Percentiles rank a stretch among this genome's conserved stretches.
These are phyloP conservation scores for Plasmodium falciparum DNA, from an alignment of 169 alveolate species.

Conservation along the genomic window DNA sequence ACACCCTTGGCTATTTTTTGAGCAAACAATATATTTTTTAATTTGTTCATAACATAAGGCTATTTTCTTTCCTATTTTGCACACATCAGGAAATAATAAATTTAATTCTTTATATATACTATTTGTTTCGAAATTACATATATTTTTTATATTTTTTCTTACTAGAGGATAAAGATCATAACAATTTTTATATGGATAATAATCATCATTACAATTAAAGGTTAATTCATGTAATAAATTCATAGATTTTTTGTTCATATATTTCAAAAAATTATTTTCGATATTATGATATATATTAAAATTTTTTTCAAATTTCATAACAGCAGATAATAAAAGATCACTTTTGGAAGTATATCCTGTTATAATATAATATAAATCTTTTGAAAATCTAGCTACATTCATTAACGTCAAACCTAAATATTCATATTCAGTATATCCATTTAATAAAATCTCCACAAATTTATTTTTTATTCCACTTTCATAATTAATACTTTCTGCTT, in stretches of 20 bases:
- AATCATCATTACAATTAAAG: constrained; percentile 19
- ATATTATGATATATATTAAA: constrained; percentile 20
- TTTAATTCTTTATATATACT: constrained; percentile 21
- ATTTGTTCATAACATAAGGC: constrained; percentile 38
- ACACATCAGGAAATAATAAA: constrained; percentile 27
- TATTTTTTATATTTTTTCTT: constrained; percentile 12
- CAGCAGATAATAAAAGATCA: constrained; percentile 27
- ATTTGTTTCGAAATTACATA: constrained; percentile 15
- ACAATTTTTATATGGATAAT: constrained; percentile 55
- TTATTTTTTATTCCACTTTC: constrained; percentile 9
- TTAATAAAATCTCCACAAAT: constrained; percentile 18
- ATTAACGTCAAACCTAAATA: constrained; percentile 35
- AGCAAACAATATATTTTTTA: constrained; percentile 16
- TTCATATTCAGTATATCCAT: constrained; percentile 15
- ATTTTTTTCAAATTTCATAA: constrained; percentile 23
- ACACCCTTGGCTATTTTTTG: constrained; percentile 37
- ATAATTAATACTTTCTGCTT: constrained; percentile 1
- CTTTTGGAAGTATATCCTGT: constrained; percentile 32
- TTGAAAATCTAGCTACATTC: constrained; percentile 34
- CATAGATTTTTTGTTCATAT: constrained; percentile 8
- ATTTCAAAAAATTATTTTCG: constrained; percentile 16
- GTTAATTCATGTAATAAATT: constrained; percentile 16
- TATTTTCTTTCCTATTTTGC: constrained; percentile 9
- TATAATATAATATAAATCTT: constrained; percentile 34
- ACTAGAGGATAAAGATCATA: constrained; percentile 33